Evolutionary conservation across 495 filamentous ascomycete genomes (phyloP).

Genomic region (Tuber umbilicatum): DNA sequence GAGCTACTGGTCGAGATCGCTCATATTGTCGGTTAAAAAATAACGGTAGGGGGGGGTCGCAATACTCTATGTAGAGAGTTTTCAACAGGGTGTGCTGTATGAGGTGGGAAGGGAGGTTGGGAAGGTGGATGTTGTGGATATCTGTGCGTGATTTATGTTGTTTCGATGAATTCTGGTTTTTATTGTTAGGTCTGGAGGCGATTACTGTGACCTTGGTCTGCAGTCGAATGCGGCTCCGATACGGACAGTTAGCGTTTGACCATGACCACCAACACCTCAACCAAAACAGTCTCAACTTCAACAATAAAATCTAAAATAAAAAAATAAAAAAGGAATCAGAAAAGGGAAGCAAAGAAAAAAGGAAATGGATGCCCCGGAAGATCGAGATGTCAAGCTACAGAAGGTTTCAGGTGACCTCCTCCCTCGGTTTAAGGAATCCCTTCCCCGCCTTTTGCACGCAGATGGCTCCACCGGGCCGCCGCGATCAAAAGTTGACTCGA

Average conservation of each 20-base stretch:
- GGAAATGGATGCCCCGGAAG: conserved; percentile 45
- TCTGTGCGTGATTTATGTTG: conserved; percentile 6
- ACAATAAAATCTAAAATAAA: not conserved
- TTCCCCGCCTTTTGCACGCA: conserved; percentile 38
- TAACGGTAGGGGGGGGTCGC: not conserved
- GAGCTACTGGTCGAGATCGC: conserved; percentile 73
- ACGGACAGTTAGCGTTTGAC: conserved; percentile 4
- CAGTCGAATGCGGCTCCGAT: conserved; percentile 6
- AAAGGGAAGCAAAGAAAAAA: not conserved
- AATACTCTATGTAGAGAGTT: not conserved
- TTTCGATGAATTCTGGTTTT: not conserved
- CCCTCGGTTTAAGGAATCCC: conserved; percentile 55
- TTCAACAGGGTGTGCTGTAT: conserved; percentile 2
- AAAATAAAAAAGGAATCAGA: not conserved
- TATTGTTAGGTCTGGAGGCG: not conserved
- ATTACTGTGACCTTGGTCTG: not conserved
- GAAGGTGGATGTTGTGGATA: not conserved
- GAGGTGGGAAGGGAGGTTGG: conserved; percentile 4
- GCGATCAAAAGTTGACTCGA: conserved; percentile 6
- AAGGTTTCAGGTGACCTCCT: conserved; percentile 63
- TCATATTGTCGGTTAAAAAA: conserved; percentile 54
- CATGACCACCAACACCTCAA: conserved; percentile 6
- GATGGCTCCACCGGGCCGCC: conserved; percentile 7
- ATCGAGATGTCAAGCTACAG: conserved; percentile 67
- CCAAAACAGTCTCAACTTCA: not conserved